Conservation (phyloP, 768 basidiomycete species). For the Boletus rubroflammeus region DNA sequence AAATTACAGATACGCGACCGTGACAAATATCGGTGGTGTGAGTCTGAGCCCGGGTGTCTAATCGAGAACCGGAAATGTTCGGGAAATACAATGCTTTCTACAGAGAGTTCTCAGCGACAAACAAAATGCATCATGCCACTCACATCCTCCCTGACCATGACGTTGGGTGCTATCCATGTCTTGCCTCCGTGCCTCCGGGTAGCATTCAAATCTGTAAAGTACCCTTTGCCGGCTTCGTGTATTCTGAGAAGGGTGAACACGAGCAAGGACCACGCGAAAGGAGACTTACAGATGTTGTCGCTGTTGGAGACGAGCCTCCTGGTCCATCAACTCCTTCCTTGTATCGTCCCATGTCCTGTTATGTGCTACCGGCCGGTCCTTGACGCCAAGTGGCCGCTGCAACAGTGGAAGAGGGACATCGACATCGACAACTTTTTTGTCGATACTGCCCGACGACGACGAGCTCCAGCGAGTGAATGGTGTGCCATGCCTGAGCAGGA, state of each 20-base stretch:
- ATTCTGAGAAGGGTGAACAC: constrained; percentile 37
- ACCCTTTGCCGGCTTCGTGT: constrained; percentile 69
- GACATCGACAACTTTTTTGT: neutral
- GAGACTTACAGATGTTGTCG: constrained; percentile 52
- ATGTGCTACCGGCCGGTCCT: constrained; percentile 59
- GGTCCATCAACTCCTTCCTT: constrained; percentile 66
- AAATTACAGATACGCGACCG: constrained; percentile 74
- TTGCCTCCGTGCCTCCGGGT: constrained; percentile 85
- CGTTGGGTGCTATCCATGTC: constrained; percentile 88
- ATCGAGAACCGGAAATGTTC: constrained; percentile 69
- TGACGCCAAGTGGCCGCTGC: constrained; percentile 73
- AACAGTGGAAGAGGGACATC: constrained; percentile 37
- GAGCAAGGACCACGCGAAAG: neutral
- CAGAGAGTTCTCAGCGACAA: neutral
- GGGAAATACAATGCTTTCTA: constrained; percentile 94
- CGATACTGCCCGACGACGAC: constrained; percentile 6
- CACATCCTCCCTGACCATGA: constrained; percentile 88
- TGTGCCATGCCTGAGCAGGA: constrained; percentile 7
- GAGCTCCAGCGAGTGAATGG: constrained; percentile 20
- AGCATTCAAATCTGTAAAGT: constrained; percentile 84
- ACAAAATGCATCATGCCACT: constrained; percentile 28
- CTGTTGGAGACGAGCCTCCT: constrained; percentile 66
- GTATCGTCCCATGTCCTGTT: constrained; percentile 57
- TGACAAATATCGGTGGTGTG: constrained; percentile 77
- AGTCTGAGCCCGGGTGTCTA: constrained; percentile 51